Evolutionary conservation across 306 rosid species (phyloP).

Genomic region (Corylus americana): DNA sequence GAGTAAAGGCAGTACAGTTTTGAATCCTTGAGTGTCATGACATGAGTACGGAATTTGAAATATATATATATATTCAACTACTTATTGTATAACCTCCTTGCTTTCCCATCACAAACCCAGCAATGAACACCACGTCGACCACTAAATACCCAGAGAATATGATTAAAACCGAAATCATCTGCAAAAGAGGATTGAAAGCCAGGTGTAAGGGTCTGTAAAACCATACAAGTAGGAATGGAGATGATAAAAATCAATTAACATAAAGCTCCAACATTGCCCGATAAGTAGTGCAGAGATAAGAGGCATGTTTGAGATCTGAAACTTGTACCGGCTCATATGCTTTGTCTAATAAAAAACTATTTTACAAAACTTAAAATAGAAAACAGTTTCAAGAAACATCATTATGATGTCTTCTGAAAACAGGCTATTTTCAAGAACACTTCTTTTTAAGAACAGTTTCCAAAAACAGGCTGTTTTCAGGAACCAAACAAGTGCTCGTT

Average conservation of each 20-base stretch:
- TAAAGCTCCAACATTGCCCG: neutral
- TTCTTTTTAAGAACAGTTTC: no score
- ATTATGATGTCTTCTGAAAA: neutral
- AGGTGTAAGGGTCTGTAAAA: neutral
- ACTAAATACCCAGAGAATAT: slow-evolving; percentile 91
- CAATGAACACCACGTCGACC: slow-evolving; percentile 97
- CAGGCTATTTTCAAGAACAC: neutral
- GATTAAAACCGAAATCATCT: slow-evolving; percentile 90
- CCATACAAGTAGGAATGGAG: neutral
- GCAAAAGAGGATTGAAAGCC: slow-evolving; percentile 25
- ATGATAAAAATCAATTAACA: neutral
- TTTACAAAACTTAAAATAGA: neutral
- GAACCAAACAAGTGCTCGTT: neutral
- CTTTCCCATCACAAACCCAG: slow-evolving; percentile 94
- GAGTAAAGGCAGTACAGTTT: slow-evolving; percentile 21
- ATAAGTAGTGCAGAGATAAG: neutral
- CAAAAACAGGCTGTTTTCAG: no score
- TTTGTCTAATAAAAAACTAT: no score
- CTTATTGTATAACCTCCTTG: slow-evolving; percentile 62
- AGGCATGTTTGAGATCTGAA: neutral
- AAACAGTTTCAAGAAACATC: neutral
- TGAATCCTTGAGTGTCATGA: neutral
- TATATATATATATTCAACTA: neutral
- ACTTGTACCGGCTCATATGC: no score
- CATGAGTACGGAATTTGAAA: neutral